A percentile compares a stretch with the other conserved stretches of the same genome.
Evolutionary conservation across 768 basidiomycete species (phyloP).

Genomic region (Tulasnella sp.): DNA sequence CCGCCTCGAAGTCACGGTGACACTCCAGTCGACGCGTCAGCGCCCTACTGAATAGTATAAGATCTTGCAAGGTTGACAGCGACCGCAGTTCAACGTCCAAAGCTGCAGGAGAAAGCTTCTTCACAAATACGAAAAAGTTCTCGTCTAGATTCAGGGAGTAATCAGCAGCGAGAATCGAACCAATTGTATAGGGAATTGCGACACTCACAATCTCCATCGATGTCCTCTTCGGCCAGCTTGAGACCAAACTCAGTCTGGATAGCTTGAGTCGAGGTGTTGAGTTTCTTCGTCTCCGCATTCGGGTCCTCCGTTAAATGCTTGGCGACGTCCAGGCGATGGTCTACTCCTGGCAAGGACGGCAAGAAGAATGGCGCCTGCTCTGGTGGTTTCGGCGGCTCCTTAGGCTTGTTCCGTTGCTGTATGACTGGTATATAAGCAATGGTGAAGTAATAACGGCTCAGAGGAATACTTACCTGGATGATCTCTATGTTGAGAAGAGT

Average conservation of each 20-base stretch:
- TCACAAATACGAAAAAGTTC: constrained; percentile 70
- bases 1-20: constrained; percentile 88
- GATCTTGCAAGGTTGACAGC: constrained; percentile 34
- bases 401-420: constrained; percentile 92
- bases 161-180: background rate
- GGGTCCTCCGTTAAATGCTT: constrained; percentile 28
- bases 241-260: constrained; percentile 62
- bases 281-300: constrained; percentile 31
- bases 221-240: constrained; percentile 46
- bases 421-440: background rate
- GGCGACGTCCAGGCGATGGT: constrained; percentile 62
- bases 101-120: constrained; percentile 80
- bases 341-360: constrained; percentile 81
- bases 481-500: constrained; percentile 93
- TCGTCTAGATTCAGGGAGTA: constrained; percentile 45
- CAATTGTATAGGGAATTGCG: no score
- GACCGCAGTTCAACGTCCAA: constrained; percentile 86
- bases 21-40: constrained; percentile 62
- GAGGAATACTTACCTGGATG: constrained; percentile 55
- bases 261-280: constrained; percentile 21
- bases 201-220: constrained; percentile 58
- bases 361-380: constrained; percentile 97
- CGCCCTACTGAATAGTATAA: constrained; percentile 61
- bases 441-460: no score
- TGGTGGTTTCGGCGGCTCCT: constrained; percentile 87